These are phyloP conservation scores for Cerioporus squamosus DNA, from an alignment of 1,284 basidiomycete genomes.

Conservation along the genomic window DNA sequence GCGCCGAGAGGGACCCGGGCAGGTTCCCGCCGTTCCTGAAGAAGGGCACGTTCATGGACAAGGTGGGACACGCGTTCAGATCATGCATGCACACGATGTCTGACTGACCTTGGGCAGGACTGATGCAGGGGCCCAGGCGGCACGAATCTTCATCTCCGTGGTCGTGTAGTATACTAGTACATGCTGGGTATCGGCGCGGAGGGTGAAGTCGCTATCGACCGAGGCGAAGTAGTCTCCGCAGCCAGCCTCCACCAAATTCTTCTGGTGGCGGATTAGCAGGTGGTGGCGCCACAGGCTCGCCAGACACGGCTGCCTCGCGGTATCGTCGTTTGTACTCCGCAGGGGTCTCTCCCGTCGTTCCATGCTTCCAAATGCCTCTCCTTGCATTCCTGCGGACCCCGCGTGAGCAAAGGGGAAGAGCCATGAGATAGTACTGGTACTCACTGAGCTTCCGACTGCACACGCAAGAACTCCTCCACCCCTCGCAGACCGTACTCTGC, in stretches of 20 bases:
- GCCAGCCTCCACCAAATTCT: not conserved
- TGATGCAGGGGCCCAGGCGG: too few species aligned
- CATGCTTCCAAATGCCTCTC: conserved; percentile 76
- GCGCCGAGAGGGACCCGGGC: conserved; percentile 2
- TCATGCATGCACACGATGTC: too few species aligned
- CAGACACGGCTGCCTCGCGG: conserved; percentile 2
- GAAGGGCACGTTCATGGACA: conserved; percentile 3
- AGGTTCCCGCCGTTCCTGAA: conserved; percentile 1
- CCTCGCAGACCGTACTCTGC: conserved; percentile 79
- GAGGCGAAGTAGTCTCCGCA: not conserved
- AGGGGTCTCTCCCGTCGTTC: conserved; percentile 65
- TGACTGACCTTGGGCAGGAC: too few species aligned
- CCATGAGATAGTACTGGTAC: conserved; percentile 25
- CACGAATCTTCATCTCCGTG: too few species aligned
- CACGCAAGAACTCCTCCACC: conserved; percentile 60
- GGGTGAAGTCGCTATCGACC: not conserved
- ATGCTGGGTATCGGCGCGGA: too few species aligned
- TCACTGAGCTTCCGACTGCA: conserved; percentile 73
- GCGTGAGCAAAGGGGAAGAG: not conserved
- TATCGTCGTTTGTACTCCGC: conserved; percentile 80
- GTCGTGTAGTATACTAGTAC: not conserved
- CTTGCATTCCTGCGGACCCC: conserved; percentile 47
- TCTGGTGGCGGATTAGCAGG: not conserved
- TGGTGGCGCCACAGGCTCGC: not conserved
- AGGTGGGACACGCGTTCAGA: not conserved